Evolutionary conservation across 2,329 filamentous ascomycete species (phyloP), one percentile per base, ranked within the genome.

Genomic region (Colletotrichum camelliae): DNA sequence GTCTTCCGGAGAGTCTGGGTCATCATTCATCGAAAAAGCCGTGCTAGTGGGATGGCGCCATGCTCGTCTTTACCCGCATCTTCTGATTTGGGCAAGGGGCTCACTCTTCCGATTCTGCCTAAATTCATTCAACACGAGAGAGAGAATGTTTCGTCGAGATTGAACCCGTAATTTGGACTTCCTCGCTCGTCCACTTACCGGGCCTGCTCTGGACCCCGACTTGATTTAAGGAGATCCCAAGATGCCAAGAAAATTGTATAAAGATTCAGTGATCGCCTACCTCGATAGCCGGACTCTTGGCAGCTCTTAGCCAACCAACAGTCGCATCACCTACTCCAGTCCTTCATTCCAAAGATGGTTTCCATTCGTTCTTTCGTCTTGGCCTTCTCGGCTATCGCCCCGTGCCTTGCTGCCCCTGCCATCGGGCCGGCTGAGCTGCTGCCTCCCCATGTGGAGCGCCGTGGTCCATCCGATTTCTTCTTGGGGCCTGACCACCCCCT

Each of bases 321-420:
- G n/a, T 61, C 29, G 35, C 13, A 2, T 35, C 29, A 3, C 55
- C 18, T 13, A 15, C 16, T 35, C 15, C 24, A 7, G 29, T 33
- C 29, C n/a, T 12, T 61, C 31, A 33, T 37, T 61, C 10, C 21
- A 2, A 61, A n/a, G 2, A 61, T 61, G 58, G 58, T 61, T 24
- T 37, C 18, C 29, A 4, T 16, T 61, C 58, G 29, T 15, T 21
- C 27, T 21, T 8, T 61, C 3, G 29, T 61, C 12, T 33, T 37
- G n/a, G 33, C 29, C 27, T 24, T 24, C 31, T 57, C 85, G 89
- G n/a, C 81, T 33, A 15, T 61, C 29, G 16, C 31, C 31, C 29
- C 33, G n/a, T 61, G 58, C 18, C 58, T 35, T 21, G 58, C 31
- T 33, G 58, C 58, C 15, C 58, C 58, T 3, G 8, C 31, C 10